Base-by-base conservation (phyloP, 2,329 filamentous ascomycete genomes). In the Penicillium capsulatum region DNA sequence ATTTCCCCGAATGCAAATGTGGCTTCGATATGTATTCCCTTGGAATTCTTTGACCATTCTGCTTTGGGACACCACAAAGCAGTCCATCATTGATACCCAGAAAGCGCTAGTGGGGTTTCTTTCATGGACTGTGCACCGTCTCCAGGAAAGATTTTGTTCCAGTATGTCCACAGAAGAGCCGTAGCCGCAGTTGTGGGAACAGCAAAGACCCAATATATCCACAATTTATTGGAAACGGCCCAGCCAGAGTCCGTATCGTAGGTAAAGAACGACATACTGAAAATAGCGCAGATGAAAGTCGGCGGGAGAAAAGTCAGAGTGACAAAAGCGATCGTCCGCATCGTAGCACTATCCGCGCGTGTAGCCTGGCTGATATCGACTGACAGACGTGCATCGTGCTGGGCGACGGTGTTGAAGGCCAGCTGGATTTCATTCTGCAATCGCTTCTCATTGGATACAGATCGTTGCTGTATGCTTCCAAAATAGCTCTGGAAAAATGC, bases 291-390 rank as follows among this genome's bases (percentile, higher is more conserved):
- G 11, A 76, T 63, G 44, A 76, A 77, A 0, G 75, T 77, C 0
- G 71, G 66, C 0, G 75, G 75, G 0, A 78, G 53, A 27, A 78
- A 78, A 0, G 61, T 54, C 5, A 75, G 49, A 0, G 73, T 74
- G 0, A 76, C 56, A 11, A 74, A 63, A 0, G 73, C 68, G 31
- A 78, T 63, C 0, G 70, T 72, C 51, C 70, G 73, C 72, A 77
- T 76, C 1, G 72, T 67, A 0, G 68, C 60, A 44, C 72, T 75
- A 36, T 79, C 76, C n/a, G 34, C 36, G 19, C 49, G 47, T 13
- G 51, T 50, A 3, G 54, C 55, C 4, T 42, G 38, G 27, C 51
- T 44, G 2, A 74, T 51, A 17, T 54, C 38, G n/a, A 57, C 50
- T 1, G 40, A 43, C 4, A 42, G 34, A 4, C 37, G 34, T 9